Evolutionary conservation across 257 asterid species (phyloP), one percentile per base, ranked within the genome.

Genomic region (Solanum corneliomulleri): DNA sequence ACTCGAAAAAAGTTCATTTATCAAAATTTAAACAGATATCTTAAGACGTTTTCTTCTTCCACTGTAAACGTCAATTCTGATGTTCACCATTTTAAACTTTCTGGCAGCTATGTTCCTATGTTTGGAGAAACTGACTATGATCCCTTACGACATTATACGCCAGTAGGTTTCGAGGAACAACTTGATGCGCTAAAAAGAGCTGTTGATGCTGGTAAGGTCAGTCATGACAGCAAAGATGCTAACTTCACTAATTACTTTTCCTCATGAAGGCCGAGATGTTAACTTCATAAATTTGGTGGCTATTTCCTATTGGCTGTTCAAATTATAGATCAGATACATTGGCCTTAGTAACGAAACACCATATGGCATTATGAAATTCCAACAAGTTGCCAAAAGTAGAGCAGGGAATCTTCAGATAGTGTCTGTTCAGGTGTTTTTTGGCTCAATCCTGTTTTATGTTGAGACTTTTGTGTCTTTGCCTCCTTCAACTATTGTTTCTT

Each of bases 261-360:
- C 95, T 92, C 82, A 75, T 88, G 81, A 44, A 87, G 81, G 83
- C 49, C n/a, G 62, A 74, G 52, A 78, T 41, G 29, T 75, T 86
- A 84, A 85, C 49, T 77, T 77, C 35, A 45, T 31, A 7, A 35
- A 85, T 42, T 96, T 85, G 85, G 94, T 93, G 76, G 71, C 18
- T 47, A 80, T 80, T 80, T 39, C 69, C 83, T 89, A 56, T 77
- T 90, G 23, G 88, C 29, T 23, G 81, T 42, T 75, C 56, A 85
- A 86, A 49, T 35, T 89, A 84, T 93, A 96, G 99, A 94, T 96
- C 89, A 92, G 98, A 89, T 96, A 94, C 89, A 88, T 94, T 87
- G 98, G 99, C 85, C 92, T 95, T 49, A 96, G 99, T 90, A 96
- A 96, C 76, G 98, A 96, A 90, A 95, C 99, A 74, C 95, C 99